Evolutionary conservation across 1,139 yeast species (phyloP), one percentile per base, ranked within the genome.

Genomic region (Debaryomyces psychrophilus): DNA sequence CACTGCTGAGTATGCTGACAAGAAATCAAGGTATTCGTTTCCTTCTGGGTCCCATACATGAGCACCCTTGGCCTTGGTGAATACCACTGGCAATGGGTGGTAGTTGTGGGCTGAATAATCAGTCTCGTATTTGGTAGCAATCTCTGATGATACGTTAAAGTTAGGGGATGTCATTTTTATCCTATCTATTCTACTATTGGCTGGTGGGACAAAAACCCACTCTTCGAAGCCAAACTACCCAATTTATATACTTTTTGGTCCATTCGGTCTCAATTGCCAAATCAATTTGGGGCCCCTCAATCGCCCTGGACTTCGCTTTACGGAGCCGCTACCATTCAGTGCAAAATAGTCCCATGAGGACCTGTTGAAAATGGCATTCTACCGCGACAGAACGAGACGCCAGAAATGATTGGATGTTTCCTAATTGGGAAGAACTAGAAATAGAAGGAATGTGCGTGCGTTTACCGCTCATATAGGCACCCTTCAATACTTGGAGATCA

Each of bases 21-120:
- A 73, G 64, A 90, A 90, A 67, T 90, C 98, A 55, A 90, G 73
- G 65, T 87, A 87, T 62, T 87, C 90, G 43, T 78, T 85, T 51
- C 97, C 97, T 69, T 92, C 98, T 9, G 98, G 97, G 64, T 93
- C 98, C 97, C 97, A 92, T 31, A 93, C 97, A 54, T 88, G 88
- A 29, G 97, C 97, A 43, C 98, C 98, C 51, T 68, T 56, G 15
- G 96, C 98, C 64, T 79, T 84, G 59, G 88, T 77, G 69, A 92
- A 87, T 12, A 93, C 98, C 51, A 92, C 97, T 9, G 99, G 98
- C 55, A 92, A 74, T 46, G 99, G 98, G 68, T 90, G 97, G 73
- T 92, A 92, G 76, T 93, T 92, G 74, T 92, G 97, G 22, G 98
- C 99, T 41, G 97, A 90, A 72, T 87, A 90, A 53, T 86, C 71